Evolutionary conservation across 352 stramenopile species (phyloP).

Genomic region (Lagenidium giganteum): DNA sequence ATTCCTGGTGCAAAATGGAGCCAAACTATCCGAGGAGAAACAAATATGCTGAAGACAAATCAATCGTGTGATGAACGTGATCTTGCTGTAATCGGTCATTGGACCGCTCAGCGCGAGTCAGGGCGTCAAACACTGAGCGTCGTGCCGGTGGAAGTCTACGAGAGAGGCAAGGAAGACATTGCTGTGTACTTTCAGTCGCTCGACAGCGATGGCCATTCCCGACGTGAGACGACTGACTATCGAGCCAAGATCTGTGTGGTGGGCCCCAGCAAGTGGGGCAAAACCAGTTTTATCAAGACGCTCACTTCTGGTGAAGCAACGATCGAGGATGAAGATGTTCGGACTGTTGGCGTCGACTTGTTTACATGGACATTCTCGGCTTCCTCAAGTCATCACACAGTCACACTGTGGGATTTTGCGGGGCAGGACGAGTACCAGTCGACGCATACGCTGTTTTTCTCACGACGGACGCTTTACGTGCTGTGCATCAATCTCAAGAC

Average conservation of each 20-base stretch:
- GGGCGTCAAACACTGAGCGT: too few species aligned
- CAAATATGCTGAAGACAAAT: too few species aligned
- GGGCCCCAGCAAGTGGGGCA: not conserved
- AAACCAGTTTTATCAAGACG: constrained; percentile 2
- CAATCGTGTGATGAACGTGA: too few species aligned
- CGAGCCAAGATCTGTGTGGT: constrained; percentile 4
- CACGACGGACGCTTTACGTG: constrained; percentile 9
- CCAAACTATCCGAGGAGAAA: too few species aligned
- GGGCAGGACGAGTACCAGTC: constrained; percentile 12
- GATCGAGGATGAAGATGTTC: constrained; percentile 11
- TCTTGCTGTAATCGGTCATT: too few species aligned
- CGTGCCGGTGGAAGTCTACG: too few species aligned
- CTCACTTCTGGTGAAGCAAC: constrained; percentile 6
- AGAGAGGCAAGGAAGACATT: too few species aligned
- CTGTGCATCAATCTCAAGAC: constrained; percentile 7
- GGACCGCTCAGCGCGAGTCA: too few species aligned
- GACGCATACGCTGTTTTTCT: constrained; percentile 10
- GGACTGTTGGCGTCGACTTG: constrained; percentile 24
- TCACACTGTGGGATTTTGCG: constrained; percentile 12
- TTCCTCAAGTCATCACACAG: not conserved
- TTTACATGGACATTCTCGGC: constrained; percentile 19
- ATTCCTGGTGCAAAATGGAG: too few species aligned
- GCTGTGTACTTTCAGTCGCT: too few species aligned
- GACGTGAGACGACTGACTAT: too few species aligned
- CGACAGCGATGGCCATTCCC: too few species aligned